A percentile compares a stretch with the other conserved stretches of the same genome.
Conservation (phyloP, 306 rosid species). For the Notholithocarpus densiflorus region DNA sequence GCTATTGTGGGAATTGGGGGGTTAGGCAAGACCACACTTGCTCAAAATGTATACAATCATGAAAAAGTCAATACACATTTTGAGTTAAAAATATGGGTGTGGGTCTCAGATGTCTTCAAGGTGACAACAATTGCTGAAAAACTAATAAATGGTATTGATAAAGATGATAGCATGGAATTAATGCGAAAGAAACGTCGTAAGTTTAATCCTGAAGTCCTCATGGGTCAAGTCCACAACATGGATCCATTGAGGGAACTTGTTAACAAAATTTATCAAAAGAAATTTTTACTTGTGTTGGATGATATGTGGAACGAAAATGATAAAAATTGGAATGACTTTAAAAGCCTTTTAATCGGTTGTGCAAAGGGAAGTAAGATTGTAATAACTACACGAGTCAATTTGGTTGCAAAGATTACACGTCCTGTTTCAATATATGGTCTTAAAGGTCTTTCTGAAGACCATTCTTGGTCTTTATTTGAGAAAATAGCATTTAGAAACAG, state of each 20-base stretch:
- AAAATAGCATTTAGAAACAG: slow-evolving; percentile 19
- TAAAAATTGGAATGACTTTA: slow-evolving; percentile 16
- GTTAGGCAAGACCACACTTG: too few species aligned
- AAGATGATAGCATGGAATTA: too few species aligned
- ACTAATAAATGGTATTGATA: too few species aligned
- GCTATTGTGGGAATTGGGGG: too few species aligned
- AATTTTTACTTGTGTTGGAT: slow-evolving; percentile 38
- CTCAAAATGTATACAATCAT: too few species aligned
- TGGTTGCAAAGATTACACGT: slow-evolving; percentile 4
- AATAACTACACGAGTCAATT: slow-evolving; percentile 30
- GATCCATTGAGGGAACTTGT: slow-evolving; percentile 19
- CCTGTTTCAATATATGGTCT: neutral
- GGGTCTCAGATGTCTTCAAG: too few species aligned
- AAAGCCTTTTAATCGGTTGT: slow-evolving; percentile 20
- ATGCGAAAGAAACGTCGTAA: too few species aligned
- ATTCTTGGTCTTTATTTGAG: slow-evolving; percentile 26
- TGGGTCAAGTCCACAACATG: neutral
- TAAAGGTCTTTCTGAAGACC: slow-evolving; percentile 11
- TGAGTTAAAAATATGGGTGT: too few species aligned
- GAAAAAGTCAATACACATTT: too few species aligned
- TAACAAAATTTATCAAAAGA: slow-evolving; percentile 17
- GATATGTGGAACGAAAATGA: slow-evolving; percentile 35
- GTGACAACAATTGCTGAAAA: too few species aligned
- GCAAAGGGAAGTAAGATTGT: slow-evolving; percentile 30
- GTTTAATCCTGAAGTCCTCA: too few species aligned